Conservation (phyloP, 371 early-diverging fungal genomes). For the Mortierella sp. region DNA sequence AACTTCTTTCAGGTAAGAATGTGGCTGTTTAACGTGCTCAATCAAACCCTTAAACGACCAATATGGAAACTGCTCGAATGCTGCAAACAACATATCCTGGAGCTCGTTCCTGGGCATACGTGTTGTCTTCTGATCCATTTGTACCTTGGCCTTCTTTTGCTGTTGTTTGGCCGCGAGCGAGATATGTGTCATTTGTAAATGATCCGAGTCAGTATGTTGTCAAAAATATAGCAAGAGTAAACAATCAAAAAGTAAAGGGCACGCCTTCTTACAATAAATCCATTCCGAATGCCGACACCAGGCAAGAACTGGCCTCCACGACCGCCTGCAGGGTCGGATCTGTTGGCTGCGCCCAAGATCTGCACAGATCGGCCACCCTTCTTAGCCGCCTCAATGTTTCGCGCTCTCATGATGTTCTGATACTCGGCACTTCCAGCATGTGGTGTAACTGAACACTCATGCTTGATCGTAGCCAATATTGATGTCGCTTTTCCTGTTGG, state of each 20-base stretch:
- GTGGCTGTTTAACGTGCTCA: conserved; percentile 85
- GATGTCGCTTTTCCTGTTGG: conserved; percentile 58
- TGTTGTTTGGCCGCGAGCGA: conserved; percentile 5
- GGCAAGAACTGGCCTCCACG: conserved; percentile 66
- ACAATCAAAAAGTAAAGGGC: background rate
- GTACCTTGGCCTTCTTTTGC: conserved; percentile 61
- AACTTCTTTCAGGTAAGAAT: conserved; percentile 88
- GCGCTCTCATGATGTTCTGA: conserved; percentile 80
- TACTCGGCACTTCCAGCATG: conserved; percentile 66
- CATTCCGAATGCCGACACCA: conserved; percentile 60
- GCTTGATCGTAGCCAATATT: conserved; percentile 82
- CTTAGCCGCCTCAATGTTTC: conserved; percentile 68
- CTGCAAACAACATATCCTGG: conserved; percentile 84
- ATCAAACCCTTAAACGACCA: conserved; percentile 89
- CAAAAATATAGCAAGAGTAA: background rate
- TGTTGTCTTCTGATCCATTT: conserved; percentile 77
- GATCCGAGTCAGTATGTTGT: background rate
- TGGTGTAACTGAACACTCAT: conserved; percentile 87
- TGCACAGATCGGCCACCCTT: conserved; percentile 68
- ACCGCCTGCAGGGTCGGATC: conserved; percentile 71
- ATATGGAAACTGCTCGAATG: conserved; percentile 85
- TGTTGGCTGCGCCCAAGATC: conserved; percentile 61
- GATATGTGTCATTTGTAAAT: background rate
- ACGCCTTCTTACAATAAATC: conserved; percentile 67
- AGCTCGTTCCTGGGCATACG: conserved; percentile 89